phyloP scores from a whole-genome alignment of 2,329 filamentous ascomycete genomes.

The Xylaria sp. region DNA sequence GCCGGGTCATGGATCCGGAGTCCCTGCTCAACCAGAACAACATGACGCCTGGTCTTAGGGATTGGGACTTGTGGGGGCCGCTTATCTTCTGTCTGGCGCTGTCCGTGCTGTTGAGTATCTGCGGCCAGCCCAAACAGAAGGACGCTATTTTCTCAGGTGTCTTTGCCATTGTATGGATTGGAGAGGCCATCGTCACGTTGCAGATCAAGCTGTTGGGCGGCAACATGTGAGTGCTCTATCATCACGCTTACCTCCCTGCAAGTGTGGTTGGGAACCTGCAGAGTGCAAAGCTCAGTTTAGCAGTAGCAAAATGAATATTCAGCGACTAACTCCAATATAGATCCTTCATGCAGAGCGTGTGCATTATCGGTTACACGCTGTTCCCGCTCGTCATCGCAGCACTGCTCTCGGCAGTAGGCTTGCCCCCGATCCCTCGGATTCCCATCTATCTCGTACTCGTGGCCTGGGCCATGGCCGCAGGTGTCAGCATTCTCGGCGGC shows the following conservation, averaged over 20 bases:
- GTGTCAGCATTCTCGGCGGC: constrained; percentile 93
- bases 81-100: constrained; percentile 92
- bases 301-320: neutral
- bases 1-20: constrained; percentile 72
- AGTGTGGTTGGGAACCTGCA: neutral
- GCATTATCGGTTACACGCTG: constrained; percentile 97
- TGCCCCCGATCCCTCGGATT: constrained; percentile 84
- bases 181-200: constrained; percentile 94
- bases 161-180: constrained; percentile 96
- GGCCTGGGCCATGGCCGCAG: constrained; percentile 92
- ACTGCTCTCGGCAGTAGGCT: constrained; percentile 82
- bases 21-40: constrained; percentile 68
- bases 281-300: constrained; percentile 7
- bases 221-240: constrained; percentile 81
- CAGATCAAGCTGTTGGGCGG: constrained; percentile 97
- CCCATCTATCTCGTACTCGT: constrained; percentile 91
- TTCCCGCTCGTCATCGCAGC: constrained; percentile 96
- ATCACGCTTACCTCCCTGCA: neutral
- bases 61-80: constrained; percentile 99
- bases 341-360: constrained; percentile 97
- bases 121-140: constrained; percentile 81
- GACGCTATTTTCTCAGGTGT: constrained; percentile 94
- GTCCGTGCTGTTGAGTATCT: constrained; percentile 86
- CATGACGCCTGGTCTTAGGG: constrained; percentile 90
- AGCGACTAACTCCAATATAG: constrained; percentile 59